Percentiles rank a stretch among this genome's conserved stretches.
phyloP scores from a whole-genome alignment of 148 eudicot species.

The Beta vulgaris region DNA sequence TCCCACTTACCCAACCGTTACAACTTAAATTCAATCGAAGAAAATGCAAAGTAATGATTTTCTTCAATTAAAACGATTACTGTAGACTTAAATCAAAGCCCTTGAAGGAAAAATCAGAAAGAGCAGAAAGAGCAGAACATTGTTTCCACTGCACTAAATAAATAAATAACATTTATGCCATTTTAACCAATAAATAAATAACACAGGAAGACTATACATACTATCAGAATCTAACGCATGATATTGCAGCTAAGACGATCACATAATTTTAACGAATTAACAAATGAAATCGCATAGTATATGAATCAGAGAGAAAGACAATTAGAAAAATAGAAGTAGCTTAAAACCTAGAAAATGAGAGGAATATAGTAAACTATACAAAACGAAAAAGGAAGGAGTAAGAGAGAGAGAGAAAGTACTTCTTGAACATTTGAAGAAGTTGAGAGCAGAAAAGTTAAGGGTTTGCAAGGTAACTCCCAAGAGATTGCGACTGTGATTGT shows the following conservation, averaged over 20 bases:
- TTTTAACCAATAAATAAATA: not conserved
- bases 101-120: too few species aligned
- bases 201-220: not conserved
- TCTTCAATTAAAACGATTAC: too few species aligned
- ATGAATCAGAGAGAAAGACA: not conserved
- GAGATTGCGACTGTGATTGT: not conserved
- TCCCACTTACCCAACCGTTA: too few species aligned
- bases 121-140: too few species aligned
- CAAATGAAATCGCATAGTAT: not conserved
- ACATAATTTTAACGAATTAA: not conserved
- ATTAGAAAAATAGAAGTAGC: not conserved
- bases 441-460: not conserved
- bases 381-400: not conserved
- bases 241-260: not conserved
- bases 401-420: constrained; percentile 7
- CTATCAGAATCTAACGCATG: not conserved
- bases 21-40: not conserved
- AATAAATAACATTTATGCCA: too few species aligned
- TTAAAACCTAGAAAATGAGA: constrained; percentile 17
- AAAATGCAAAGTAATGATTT: too few species aligned
- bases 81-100: too few species aligned
- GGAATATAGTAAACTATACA: too few species aligned
- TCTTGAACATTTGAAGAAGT: constrained; percentile 20
- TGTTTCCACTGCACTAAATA: not conserved
- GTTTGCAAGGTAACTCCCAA: not conserved